Evolutionary conservation across 106 monocot species (phyloP).

Genomic region (Cymbidium sinense): DNA sequence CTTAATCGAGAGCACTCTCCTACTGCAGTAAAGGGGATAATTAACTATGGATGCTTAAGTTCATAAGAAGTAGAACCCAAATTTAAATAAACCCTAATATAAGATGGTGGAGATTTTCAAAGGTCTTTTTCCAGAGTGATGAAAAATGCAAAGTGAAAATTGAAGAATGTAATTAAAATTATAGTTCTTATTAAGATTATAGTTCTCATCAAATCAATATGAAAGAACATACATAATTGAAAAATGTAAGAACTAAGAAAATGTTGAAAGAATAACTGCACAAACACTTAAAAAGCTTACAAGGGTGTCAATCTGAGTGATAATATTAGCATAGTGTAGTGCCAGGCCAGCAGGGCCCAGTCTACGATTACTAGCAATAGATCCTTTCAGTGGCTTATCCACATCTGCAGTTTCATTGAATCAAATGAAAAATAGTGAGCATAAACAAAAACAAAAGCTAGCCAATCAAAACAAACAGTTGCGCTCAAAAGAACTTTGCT

Average conservation of each 20-base stretch:
- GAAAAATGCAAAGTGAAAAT: not conserved
- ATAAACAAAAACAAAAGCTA: not conserved
- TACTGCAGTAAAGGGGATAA: no score
- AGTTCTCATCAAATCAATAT: conserved; percentile 1
- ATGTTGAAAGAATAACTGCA: not conserved
- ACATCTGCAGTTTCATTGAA: conserved; percentile 39
- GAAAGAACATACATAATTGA: not conserved
- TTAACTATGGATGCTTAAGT: no score
- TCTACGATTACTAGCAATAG: conserved; percentile 26
- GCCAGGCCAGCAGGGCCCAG: conserved; percentile 88
- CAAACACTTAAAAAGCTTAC: conserved; percentile 26
- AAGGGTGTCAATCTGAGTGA: conserved; percentile 89
- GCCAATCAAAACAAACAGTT: not conserved
- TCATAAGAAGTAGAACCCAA: no score
- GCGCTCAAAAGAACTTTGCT: not conserved
- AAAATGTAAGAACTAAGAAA: not conserved
- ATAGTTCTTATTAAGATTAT: no score
- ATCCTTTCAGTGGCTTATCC: conserved; percentile 30
- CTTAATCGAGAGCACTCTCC: no score
- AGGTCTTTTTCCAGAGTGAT: no score
- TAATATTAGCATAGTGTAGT: conserved; percentile 92
- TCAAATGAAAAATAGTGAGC: not conserved
- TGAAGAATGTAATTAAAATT: not conserved
- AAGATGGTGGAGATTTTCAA: no score
- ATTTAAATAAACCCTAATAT: no score